A percentile compares a stretch with the other conserved stretches of the same genome.
Evolutionary conservation across 176 grass and related monocot genomes (phyloP).

Genomic region (Avena eriantha): DNA sequence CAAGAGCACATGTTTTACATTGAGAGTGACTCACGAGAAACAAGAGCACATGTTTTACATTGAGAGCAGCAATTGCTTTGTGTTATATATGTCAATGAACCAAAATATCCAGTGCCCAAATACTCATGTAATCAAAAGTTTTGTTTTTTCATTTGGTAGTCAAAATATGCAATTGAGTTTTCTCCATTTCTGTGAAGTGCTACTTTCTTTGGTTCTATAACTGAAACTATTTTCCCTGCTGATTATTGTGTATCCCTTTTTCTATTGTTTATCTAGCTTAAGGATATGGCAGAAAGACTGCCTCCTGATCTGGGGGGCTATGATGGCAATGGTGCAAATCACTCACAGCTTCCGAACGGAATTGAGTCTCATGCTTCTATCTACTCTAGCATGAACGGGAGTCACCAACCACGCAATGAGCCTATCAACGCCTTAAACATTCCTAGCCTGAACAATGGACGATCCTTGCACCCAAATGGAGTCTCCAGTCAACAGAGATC

Average conservation of each 20-base stretch:
- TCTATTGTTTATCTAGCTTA: slow-evolving; percentile 60
- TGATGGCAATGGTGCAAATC: slow-evolving; percentile 60
- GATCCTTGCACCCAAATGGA: slow-evolving; percentile 49
- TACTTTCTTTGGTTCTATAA: neutral
- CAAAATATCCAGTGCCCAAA: slow-evolving; percentile 29
- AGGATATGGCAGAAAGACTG: slow-evolving; percentile 94
- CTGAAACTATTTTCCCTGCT: slow-evolving; percentile 30
- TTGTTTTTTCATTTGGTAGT: neutral
- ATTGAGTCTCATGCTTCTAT: slow-evolving; percentile 46
- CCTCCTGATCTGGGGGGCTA: slow-evolving; percentile 66
- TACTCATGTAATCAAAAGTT: slow-evolving; percentile 10
- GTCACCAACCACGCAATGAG: slow-evolving; percentile 62
- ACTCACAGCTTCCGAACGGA: slow-evolving; percentile 51
- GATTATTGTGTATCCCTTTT: slow-evolving; percentile 27
- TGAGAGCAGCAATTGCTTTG: neutral
- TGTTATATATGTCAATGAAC: neutral
- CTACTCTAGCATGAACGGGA: slow-evolving; percentile 58
- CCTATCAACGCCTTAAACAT: slow-evolving; percentile 41
- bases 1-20: slow-evolving; percentile 10
- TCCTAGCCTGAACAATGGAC: slow-evolving; percentile 35
- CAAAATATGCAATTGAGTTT: slow-evolving; percentile 27
- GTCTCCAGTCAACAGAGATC: slow-evolving; percentile 57
- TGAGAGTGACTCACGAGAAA: slow-evolving; percentile 19
- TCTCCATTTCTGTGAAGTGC: slow-evolving; percentile 19
- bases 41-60: slow-evolving; percentile 10